Conservation (phyloP, 805 yeast genomes). For the Wickerhamomyces ciferrii region DNA sequence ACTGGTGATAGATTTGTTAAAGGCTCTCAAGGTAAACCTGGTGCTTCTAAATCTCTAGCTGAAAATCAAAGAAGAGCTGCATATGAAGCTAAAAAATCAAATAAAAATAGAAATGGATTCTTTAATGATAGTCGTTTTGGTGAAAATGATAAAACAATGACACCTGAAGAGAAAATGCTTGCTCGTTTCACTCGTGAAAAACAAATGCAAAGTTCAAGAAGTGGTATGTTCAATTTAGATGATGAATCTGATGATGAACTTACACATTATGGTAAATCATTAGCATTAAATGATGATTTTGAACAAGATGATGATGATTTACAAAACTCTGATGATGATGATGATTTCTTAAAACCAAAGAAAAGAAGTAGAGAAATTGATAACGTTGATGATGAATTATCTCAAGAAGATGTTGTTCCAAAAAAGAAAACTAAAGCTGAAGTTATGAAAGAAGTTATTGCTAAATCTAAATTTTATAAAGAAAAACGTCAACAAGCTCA, state of each 20-base stretch:
- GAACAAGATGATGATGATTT: slow-evolving; percentile 44
- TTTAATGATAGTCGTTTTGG: slow-evolving; percentile 88
- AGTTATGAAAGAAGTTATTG: slow-evolving; percentile 81
- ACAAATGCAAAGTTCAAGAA: slow-evolving; percentile 54
- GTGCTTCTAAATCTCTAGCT: slow-evolving; percentile 61
- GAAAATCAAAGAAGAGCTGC: slow-evolving; percentile 58
- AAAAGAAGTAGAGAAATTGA: slow-evolving; percentile 28
- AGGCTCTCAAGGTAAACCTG: slow-evolving; percentile 62
- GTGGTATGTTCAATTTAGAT: slow-evolving; percentile 67
- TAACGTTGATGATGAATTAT: slow-evolving; percentile 36
- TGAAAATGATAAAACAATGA: slow-evolving; percentile 64
- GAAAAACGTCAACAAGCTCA: slow-evolving; percentile 69
- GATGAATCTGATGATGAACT: slow-evolving; percentile 60
- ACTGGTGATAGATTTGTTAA: slow-evolving; percentile 34
- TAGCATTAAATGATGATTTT: slow-evolving; percentile 54
- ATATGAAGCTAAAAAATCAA: slow-evolving; percentile 58
- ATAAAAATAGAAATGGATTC: slow-evolving; percentile 72
- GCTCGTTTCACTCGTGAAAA: slow-evolving; percentile 90
- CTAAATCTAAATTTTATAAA: slow-evolving; percentile 74
- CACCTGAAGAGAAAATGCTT: slow-evolving; percentile 91
- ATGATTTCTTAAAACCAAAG: slow-evolving; percentile 26
- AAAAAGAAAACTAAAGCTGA: slow-evolving; percentile 75
- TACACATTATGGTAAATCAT: slow-evolving; percentile 75
- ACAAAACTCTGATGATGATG: slow-evolving; percentile 30
- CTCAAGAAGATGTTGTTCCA: slow-evolving; percentile 33